Percentiles rank a stretch among this genome's conserved stretches.
Evolutionary conservation across 805 yeast species (phyloP).

Genomic region (Candida lessepsii): DNA sequence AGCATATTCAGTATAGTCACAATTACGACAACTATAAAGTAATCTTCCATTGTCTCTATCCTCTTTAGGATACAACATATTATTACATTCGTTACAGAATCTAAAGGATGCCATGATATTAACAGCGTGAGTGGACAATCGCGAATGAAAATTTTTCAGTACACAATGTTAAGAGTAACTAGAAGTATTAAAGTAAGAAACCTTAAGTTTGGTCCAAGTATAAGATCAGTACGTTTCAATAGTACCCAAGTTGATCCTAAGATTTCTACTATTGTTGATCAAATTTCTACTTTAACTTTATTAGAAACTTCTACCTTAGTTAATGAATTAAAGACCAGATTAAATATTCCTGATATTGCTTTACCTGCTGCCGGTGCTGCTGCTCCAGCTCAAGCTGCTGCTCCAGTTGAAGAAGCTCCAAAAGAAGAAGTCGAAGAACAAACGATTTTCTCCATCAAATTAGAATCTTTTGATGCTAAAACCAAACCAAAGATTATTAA

Average conservation of each 20-base stretch:
- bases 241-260: slow-evolving; percentile 73
- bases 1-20: slow-evolving; percentile 90
- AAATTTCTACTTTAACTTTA: slow-evolving; percentile 85
- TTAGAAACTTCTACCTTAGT: slow-evolving; percentile 90
- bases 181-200: slow-evolving; percentile 22
- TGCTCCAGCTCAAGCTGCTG: slow-evolving; percentile 62
- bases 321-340: slow-evolving; percentile 70
- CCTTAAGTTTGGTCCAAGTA: neutral
- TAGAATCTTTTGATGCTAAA: slow-evolving; percentile 92
- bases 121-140: slow-evolving; percentile 2
- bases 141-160: slow-evolving; percentile 7
- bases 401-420: slow-evolving; percentile 68
- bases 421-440: slow-evolving; percentile 85
- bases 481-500: slow-evolving; percentile 96
- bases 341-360: slow-evolving; percentile 92
- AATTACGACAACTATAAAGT: slow-evolving; percentile 90
- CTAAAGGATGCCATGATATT: slow-evolving; percentile 81
- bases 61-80: slow-evolving; percentile 96
- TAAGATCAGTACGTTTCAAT: slow-evolving; percentile 7
- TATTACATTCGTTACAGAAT: slow-evolving; percentile 95
- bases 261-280: slow-evolving; percentile 82
- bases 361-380: slow-evolving; percentile 66
- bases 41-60: slow-evolving; percentile 77
- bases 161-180: slow-evolving; percentile 14
- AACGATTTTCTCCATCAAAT: slow-evolving; percentile 87